Evolutionary conservation across 2,329 filamentous ascomycete genomes (phyloP).

Genomic region (Aspergillus puulaauensis): DNA sequence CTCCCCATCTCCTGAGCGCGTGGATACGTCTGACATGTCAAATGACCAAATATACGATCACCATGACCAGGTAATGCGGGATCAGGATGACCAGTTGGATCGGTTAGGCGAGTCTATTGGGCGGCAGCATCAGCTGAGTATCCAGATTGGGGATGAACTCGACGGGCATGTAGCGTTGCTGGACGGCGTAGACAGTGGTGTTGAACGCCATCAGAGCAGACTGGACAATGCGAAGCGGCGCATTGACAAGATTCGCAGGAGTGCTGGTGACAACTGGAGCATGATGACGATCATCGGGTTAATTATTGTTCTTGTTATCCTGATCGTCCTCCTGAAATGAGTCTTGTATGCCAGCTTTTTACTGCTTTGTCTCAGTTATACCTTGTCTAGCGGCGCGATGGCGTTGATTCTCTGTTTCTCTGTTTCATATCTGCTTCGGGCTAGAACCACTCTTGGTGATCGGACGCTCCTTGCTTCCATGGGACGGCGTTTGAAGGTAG

Average conservation of each 20-base stretch:
- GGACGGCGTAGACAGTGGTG: conserved; percentile 80
- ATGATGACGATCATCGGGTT: conserved; percentile 77
- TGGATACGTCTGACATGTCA: conserved; percentile 58
- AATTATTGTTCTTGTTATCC: conserved; percentile 76
- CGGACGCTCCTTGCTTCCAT: conserved; percentile 2
- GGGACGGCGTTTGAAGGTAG: conserved; percentile 7
- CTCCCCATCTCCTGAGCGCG: conserved; percentile 48
- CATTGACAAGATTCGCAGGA: conserved; percentile 69
- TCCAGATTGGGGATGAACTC: conserved; percentile 94
- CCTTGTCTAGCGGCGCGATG: conserved; percentile 4
- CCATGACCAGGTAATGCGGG: conserved; percentile 74
- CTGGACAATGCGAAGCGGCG: conserved; percentile 72
- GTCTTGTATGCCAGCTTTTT: neutral
- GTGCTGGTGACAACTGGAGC: conserved; percentile 82
- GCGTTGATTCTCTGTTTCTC: conserved; percentile 9
- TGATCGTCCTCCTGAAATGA: conserved; percentile 79
- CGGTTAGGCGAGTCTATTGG: conserved; percentile 80
- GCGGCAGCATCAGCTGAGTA: conserved; percentile 85
- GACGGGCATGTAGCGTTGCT: conserved; percentile 86
- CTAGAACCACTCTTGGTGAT: conserved; percentile 6
- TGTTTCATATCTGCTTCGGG: neutral
- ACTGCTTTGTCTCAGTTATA: conserved; percentile 4
- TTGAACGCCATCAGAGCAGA: conserved; percentile 75
- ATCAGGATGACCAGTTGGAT: conserved; percentile 95
- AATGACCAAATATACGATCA: conserved; percentile 87